A percentile compares a stretch with the other conserved stretches of the same genome.
Conservation (phyloP, 208 protist genomes). For the Vickermania ingenoplastis region DNA sequence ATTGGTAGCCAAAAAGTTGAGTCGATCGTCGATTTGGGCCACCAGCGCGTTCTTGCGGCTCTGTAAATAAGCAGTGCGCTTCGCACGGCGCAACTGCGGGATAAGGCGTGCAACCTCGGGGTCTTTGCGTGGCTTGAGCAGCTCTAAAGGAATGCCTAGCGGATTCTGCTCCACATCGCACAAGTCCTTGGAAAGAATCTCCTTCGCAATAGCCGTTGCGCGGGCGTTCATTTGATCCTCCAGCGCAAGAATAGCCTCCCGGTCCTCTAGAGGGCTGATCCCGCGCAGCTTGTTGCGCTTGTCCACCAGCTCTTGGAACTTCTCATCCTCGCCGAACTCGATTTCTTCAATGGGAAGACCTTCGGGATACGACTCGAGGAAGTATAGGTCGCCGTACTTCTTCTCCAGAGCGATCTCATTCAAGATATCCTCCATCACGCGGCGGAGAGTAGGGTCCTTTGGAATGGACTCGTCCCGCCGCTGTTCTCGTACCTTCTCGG, state of each 20-base stretch:
- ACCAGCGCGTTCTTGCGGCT: constrained; percentile 25
- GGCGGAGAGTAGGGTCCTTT: constrained; percentile 24
- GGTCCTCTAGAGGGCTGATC: constrained; percentile 34
- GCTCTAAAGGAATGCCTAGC: constrained; percentile 46
- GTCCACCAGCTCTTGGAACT: constrained; percentile 34
- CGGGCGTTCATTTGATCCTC: constrained; percentile 58
- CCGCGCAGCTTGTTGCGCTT: constrained; percentile 36
- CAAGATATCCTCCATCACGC: constrained; percentile 51
- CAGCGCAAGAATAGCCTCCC: constrained; percentile 28
- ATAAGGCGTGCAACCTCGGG: constrained; percentile 31
- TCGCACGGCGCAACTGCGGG: constrained; percentile 24
- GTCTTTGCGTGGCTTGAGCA: constrained; percentile 46
- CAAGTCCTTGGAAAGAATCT: constrained; percentile 40
- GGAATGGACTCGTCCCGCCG: constrained; percentile 15
- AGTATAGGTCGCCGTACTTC: constrained; percentile 69
- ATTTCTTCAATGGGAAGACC: constrained; percentile 36
- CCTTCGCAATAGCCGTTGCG: constrained; percentile 24
- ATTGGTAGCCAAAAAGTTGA: constrained; percentile 23
- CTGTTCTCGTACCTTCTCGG: constrained; percentile 16
- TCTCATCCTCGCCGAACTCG: constrained; percentile 20
- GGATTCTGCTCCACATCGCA: constrained; percentile 42
- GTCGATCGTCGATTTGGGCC: constrained; percentile 30
- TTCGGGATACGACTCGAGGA: constrained; percentile 42
- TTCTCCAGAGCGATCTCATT: constrained; percentile 48
- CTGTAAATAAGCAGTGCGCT: constrained; percentile 13